Evolutionary conservation across 2,329 filamentous ascomycete species (phyloP).

Genomic region (Trichoderma afroharzianum): DNA sequence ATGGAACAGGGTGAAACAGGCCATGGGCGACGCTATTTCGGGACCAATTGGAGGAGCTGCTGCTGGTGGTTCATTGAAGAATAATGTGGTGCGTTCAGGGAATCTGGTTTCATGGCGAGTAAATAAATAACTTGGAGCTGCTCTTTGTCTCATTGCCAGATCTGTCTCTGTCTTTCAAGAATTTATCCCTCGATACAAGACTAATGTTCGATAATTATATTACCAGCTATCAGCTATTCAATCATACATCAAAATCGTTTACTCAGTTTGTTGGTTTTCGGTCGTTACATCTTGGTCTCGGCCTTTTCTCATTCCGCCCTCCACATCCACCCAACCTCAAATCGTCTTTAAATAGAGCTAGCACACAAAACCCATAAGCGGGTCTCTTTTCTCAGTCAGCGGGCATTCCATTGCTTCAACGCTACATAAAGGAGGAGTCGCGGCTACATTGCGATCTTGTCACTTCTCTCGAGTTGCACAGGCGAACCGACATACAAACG

Average conservation of each 20-base stretch:
- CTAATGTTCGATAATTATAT: neutral
- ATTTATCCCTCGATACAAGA: neutral
- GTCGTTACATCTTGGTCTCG: neutral
- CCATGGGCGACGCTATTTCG: neutral
- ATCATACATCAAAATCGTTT: neutral
- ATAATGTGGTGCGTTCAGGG: neutral
- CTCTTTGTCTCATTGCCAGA: neutral
- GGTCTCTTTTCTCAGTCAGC: neutral
- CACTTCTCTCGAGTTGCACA: neutral
- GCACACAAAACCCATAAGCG: neutral
- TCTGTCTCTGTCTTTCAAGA: neutral
- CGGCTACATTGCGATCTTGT: neutral
- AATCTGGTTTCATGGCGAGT: neutral
- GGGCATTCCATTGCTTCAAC: neutral
- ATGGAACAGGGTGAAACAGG: neutral
- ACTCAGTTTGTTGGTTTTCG: neutral
- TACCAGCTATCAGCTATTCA: neutral
- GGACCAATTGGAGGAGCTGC: neutral
- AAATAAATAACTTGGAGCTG: neutral
- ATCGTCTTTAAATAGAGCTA: neutral
- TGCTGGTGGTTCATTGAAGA: neutral
- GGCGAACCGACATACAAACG: neutral
- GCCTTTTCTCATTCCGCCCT: neutral
- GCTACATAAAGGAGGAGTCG: conserved; percentile 1
- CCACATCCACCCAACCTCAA: neutral